A percentile compares a stretch with the other conserved stretches of the same genome.
These are phyloP conservation scores for Citrus cavaleriei DNA, from an alignment of 345 rosid species.

Conservation along the genomic window DNA sequence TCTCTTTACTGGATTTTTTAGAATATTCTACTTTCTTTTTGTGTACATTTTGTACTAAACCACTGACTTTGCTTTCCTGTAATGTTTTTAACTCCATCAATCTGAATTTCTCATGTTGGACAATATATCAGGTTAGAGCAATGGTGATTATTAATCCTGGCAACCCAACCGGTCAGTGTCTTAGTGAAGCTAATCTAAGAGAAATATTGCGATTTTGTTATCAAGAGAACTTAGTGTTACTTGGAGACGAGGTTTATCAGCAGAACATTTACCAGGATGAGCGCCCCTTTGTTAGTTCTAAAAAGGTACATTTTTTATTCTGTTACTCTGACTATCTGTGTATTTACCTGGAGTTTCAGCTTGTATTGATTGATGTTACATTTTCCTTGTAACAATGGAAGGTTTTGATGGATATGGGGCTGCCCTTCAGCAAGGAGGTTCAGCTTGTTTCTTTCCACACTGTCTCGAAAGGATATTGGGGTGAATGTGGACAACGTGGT, in stretches of 20 bases:
- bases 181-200: conserved; percentile 82
- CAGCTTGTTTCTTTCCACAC: conserved; percentile 97
- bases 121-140: conserved; percentile 68
- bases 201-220: conserved; percentile 80
- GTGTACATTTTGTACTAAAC: background rate
- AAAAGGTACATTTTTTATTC: conserved; percentile 49
- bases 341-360: conserved; percentile 10
- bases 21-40: background rate
- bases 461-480: conserved; percentile 98
- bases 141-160: conserved; percentile 99
- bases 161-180: conserved; percentile 99
- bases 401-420: conserved; percentile 93
- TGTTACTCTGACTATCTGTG: conserved; percentile 1
- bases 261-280: conserved; percentile 96
- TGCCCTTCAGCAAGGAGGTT: conserved; percentile 72
- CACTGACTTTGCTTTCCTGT: conserved; percentile 1
- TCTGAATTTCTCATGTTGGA: conserved; percentile 7
- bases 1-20: background rate
- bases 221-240: conserved; percentile 73
- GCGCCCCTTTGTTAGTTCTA: conserved; percentile 89
- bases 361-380: background rate
- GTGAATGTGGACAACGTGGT: conserved; percentile 99
- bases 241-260: conserved; percentile 98
- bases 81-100: background rate
- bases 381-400: conserved; percentile 22